Evolutionary conservation across 345 rosid species (phyloP).

Genomic region (Lenwebbia sp.): DNA sequence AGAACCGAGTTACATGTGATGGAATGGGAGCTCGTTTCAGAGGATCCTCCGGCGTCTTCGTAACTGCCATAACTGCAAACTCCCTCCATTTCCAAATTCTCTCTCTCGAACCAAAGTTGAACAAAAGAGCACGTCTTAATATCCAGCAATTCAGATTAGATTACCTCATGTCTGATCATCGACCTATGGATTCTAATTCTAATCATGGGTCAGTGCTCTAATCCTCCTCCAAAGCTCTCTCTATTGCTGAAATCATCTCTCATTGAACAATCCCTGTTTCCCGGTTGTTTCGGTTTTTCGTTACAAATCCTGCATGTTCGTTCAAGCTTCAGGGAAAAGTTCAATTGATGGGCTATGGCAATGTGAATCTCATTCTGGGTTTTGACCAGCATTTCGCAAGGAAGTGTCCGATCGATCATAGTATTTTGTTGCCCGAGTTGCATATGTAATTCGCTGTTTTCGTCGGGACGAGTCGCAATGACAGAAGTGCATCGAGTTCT

Average conservation of each 20-base stretch:
- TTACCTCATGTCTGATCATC: background rate
- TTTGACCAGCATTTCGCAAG: background rate
- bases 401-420: background rate
- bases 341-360: background rate
- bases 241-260: background rate
- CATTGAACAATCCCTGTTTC: background rate
- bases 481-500: background rate
- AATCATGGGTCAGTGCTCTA: background rate
- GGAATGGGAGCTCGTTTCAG: background rate
- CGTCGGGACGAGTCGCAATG: background rate
- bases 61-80: constrained; percentile 1
- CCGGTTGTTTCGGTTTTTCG: background rate
- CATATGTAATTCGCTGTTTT: background rate
- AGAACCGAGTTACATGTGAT: background rate
- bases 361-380: background rate
- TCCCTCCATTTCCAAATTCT: background rate
- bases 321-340: background rate
- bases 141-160: background rate
- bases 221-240: background rate
- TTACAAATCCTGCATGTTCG: background rate
- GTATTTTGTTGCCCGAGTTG: background rate
- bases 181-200: background rate
- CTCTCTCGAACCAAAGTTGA: background rate
- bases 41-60: background rate
- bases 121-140: background rate